Percentiles rank a stretch among this genome's conserved stretches.
Evolutionary conservation across 306 rosid genomes (phyloP).

Genomic region (Quercus wislizeni): DNA sequence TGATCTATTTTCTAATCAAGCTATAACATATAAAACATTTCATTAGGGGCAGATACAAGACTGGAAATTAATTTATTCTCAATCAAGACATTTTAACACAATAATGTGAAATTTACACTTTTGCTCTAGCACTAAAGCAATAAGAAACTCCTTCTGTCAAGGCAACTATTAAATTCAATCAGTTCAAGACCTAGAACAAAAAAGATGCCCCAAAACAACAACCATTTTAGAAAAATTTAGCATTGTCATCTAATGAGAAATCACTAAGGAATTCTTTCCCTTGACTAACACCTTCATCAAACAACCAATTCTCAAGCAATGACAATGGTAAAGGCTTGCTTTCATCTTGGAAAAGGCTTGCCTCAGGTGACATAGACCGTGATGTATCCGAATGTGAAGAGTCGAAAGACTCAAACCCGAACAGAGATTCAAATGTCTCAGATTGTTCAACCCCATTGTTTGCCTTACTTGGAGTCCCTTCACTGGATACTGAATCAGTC

Average conservation of each 20-base stretch:
- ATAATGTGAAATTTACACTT: constrained; percentile 18
- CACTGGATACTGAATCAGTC: constrained; percentile 55
- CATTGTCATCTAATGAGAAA: constrained; percentile 25
- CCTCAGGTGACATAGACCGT: constrained; percentile 52
- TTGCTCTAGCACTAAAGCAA: constrained; percentile 7
- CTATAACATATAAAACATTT: neutral
- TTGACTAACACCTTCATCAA: constrained; percentile 57
- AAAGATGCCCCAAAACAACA: constrained; percentile 6
- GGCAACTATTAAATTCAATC: constrained; percentile 19
- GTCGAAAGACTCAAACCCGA: constrained; percentile 58
- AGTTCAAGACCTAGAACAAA: constrained; percentile 25
- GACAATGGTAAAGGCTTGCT: constrained; percentile 55
- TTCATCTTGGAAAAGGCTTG: constrained; percentile 52
- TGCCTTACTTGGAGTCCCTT: constrained; percentile 30
- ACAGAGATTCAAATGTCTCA: constrained; percentile 45
- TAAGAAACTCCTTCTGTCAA: constrained; percentile 12
- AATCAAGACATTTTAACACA: neutral
- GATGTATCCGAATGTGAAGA: constrained; percentile 65
- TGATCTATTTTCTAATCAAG: too few relatives aligned
- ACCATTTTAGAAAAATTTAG: constrained; percentile 28
- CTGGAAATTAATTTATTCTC: neutral
- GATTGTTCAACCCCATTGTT: constrained; percentile 27
- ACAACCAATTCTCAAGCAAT: constrained; percentile 82
- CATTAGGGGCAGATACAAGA: neutral
- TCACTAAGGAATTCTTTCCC: constrained; percentile 45